Percentiles rank a stretch among this genome's conserved stretches.
Evolutionary conservation across 2,329 filamentous ascomycete genomes (phyloP).

Genomic region (Fusarium sp.): DNA sequence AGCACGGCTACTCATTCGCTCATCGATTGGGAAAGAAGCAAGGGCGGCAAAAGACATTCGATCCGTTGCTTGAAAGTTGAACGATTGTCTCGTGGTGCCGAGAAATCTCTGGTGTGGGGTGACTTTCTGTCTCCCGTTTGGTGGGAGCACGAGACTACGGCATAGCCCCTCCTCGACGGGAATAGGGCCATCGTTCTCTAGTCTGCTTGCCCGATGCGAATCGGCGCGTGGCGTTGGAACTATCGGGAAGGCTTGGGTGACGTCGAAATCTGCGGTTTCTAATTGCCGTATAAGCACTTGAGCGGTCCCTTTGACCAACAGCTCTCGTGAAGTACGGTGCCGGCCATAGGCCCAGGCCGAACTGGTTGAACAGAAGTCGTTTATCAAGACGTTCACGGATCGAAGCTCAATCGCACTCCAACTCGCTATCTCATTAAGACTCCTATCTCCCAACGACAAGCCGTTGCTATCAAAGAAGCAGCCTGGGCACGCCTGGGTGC

Average conservation of each 20-base stretch:
- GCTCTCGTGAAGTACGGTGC: slow-evolving; percentile 34
- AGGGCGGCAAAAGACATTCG: slow-evolving; percentile 40
- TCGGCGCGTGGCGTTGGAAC: slow-evolving; percentile 43
- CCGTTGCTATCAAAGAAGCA: slow-evolving; percentile 18
- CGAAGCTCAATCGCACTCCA: slow-evolving; percentile 19
- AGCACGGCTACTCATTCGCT: slow-evolving; percentile 34
- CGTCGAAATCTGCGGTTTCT: slow-evolving; percentile 40
- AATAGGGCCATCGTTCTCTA: slow-evolving; percentile 28
- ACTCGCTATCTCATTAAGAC: slow-evolving; percentile 13
- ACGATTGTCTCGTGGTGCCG: slow-evolving; percentile 46
- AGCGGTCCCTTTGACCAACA: slow-evolving; percentile 32
- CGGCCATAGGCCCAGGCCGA: slow-evolving; percentile 38
- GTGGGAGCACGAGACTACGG: slow-evolving; percentile 43
- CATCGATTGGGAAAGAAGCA: slow-evolving; percentile 28
- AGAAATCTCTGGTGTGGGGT: slow-evolving; percentile 47
- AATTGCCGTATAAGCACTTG: slow-evolving; percentile 43
- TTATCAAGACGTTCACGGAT: slow-evolving; percentile 36
- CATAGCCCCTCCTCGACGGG: slow-evolving; percentile 38
- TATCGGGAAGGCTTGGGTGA: slow-evolving; percentile 40
- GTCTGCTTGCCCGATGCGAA: slow-evolving; percentile 37
- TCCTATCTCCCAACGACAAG: slow-evolving; percentile 16
- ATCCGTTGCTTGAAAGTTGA: slow-evolving; percentile 44
- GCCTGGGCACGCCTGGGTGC: slow-evolving; percentile 21
- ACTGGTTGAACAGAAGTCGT: slow-evolving; percentile 23
- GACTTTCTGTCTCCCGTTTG: slow-evolving; percentile 38